Evolutionary conservation across 768 basidiomycete species (phyloP).

Genomic region (Tulasnella sp.): DNA sequence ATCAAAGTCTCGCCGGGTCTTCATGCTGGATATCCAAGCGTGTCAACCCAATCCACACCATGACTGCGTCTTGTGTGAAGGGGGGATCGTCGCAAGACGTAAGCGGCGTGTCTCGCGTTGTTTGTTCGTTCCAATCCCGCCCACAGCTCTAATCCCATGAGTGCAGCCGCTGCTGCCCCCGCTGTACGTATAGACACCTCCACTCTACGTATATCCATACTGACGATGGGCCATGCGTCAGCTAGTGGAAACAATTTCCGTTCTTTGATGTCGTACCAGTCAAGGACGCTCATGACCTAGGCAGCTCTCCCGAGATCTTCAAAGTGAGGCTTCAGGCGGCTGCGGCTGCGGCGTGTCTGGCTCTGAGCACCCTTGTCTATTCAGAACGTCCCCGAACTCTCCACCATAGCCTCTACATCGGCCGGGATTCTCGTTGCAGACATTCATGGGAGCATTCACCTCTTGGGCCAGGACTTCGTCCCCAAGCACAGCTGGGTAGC

Average conservation of each 20-base stretch:
- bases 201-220: neutral
- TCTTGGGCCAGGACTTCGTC: slow-evolving; percentile 68
- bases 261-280: slow-evolving; percentile 79
- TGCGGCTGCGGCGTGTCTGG: neutral
- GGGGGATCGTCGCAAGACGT: neutral
- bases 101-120: neutral
- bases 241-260: slow-evolving; percentile 77
- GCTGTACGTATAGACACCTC: slow-evolving; percentile 10
- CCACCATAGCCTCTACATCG: slow-evolving; percentile 54
- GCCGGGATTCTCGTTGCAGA: slow-evolving; percentile 71
- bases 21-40: neutral
- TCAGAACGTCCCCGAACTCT: slow-evolving; percentile 50
- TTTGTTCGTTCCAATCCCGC: slow-evolving; percentile 8
- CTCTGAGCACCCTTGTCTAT: slow-evolving; percentile 38
- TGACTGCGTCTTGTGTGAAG: neutral
- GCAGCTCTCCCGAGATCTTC: slow-evolving; percentile 68
- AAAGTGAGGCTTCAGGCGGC: slow-evolving; percentile 40
- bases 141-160: slow-evolving; percentile 9
- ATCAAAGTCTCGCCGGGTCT: neutral
- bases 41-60: neutral
- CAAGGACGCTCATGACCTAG: slow-evolving; percentile 70
- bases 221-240: neutral
- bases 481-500: slow-evolving; percentile 68
- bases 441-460: slow-evolving; percentile 74
- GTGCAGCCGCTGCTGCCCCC: slow-evolving; percentile 19